Base-by-base conservation (phyloP, 2,329 filamentous ascomycete genomes). In the Neonectria faginata region DNA sequence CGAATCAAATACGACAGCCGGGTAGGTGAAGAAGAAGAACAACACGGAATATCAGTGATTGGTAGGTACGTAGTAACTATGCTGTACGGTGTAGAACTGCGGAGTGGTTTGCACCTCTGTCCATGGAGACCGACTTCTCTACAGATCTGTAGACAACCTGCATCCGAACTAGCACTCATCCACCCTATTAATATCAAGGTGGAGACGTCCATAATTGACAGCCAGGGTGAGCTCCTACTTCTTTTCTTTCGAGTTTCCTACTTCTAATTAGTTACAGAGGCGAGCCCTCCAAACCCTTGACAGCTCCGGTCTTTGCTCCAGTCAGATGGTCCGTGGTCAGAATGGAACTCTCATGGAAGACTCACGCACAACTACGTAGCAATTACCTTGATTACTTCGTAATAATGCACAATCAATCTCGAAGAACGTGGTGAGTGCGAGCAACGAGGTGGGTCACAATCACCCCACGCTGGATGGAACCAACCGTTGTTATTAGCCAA, bases 131-230 rank as follows among this genome's bases (percentile, higher is more conserved):
- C 22, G 22, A 22, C 22, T 31, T 20, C 27, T 20, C 47, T 5
- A n/a, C n/a, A n/a, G n/a, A n/a, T n/a, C n/a, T n/a, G n/a, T n/a
- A 51, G 47, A 33, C 16, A 18, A 12, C 18, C 27, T 33, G 48
- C 48, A 36, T 33, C 29, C 18, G n/a, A 51, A 18, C 48, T 51
- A 33, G 48, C 36, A 29, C 25, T 20, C 54, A 57, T 48, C 31
- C 42, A 45, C 44, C 44, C 44, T 42, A 42, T 45, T 36, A 44
- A 52, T 33, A 20, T 52, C 45, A 54, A n/a, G 55, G 60, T 62
- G 60, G 60, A 54, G 44, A 45, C 54, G 1, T 25, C 25, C 25
- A 25, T 62, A 51, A 54, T 53, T 57, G 53, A 50, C 47, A 48
- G 41, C 39, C 27, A 33, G 48, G 47, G 42, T 50, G 25, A 18